A percentile compares a stretch with the other conserved stretches of the same genome.
These are phyloP conservation scores for Pythium monospermum DNA, from an alignment of 352 stramenopile genomes.

Conservation along the genomic window DNA sequence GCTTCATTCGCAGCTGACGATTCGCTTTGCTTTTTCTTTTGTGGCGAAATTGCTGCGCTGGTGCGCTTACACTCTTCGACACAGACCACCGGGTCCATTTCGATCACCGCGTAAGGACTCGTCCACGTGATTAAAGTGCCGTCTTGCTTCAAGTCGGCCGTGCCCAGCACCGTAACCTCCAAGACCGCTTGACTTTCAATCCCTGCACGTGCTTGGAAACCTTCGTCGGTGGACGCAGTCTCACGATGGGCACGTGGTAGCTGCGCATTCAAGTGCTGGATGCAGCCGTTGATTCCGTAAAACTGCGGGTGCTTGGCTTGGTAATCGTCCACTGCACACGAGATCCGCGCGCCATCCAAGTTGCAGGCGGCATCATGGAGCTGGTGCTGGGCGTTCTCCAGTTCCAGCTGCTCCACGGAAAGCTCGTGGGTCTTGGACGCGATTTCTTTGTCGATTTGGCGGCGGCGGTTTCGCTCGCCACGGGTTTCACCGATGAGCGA, in stretches of 20 bases:
- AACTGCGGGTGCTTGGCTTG: slow-evolving; percentile 57
- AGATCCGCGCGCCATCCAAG: slow-evolving; percentile 61
- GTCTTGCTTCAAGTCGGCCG: slow-evolving; percentile 25
- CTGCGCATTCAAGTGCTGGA: slow-evolving; percentile 61
- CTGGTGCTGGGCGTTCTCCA: slow-evolving; percentile 62
- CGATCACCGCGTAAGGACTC: slow-evolving; percentile 58
- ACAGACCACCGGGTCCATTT: slow-evolving; percentile 47
- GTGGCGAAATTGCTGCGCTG: slow-evolving; percentile 35
- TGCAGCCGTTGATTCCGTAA: slow-evolving; percentile 76
- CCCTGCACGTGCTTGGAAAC: slow-evolving; percentile 43
- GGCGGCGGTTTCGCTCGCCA: slow-evolving; percentile 39
- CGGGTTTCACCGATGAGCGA: slow-evolving; percentile 53
- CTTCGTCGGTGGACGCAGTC: slow-evolving; percentile 45
- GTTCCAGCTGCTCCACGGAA: slow-evolving; percentile 52
- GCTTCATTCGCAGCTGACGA: slow-evolving; percentile 31
- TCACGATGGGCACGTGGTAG: slow-evolving; percentile 55
- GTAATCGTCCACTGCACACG: slow-evolving; percentile 61
- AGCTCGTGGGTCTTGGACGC: slow-evolving; percentile 52
- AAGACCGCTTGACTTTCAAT: slow-evolving; percentile 58
- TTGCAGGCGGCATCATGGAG: slow-evolving; percentile 61
- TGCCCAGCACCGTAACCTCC: slow-evolving; percentile 48
- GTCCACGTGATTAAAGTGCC: slow-evolving; percentile 21
- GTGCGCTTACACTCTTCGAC: slow-evolving; percentile 52
- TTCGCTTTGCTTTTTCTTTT: slow-evolving; percentile 44
- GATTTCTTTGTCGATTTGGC: slow-evolving; percentile 54